Base-by-base conservation (phyloP, 1,284 basidiomycete genomes). In the Ganoderma leucocontextum region DNA sequence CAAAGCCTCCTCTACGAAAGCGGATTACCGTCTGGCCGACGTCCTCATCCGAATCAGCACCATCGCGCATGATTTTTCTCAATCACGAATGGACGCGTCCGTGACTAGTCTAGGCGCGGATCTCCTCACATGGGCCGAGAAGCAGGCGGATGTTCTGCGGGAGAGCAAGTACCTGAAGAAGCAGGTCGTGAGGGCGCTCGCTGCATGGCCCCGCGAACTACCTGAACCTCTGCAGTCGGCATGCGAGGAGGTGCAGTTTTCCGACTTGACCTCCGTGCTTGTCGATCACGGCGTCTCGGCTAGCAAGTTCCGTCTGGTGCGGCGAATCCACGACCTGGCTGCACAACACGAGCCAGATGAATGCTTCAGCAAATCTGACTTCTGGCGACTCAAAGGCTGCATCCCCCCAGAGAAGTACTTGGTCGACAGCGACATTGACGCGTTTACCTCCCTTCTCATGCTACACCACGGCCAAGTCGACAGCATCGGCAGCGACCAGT, bases 321-420 rank as follows among this genome's bases (percentile, higher is more conserved):
- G 89, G 42, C 85, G 86, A 42, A 80, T 95, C 35, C 81, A 82
- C 3, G 84, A 87, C 19, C 80, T 87, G 67, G 80, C 85, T 5
- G 58, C 65, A 25, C 60, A 59, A 15, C 19, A 63, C 4, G 57
- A 61, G 2, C 68, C 77, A 6, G 75, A 78, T 17, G 78, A 78
- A 6, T 81, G 82, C 35, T 93, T 93, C 69, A 80, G 87, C 3
- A 80, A 79, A 63, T 82, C 82, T 2, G 89, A 92, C 71, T 96
- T 97, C 77, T 97, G 95, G 95, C 85, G 88, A 47, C 81, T 97
- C 74, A 95, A 94, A 75, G 87, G 89, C 22, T 89, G 86, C 72
- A 91, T 96, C 49, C 91, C 91, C 2, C 67, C 82, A 1, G 73
- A 73, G 1, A 79, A 83, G 3, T 79, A 85, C 35, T 78, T 93